Percentiles rank a stretch among this genome's conserved stretches.
Conservation (phyloP, 495 filamentous ascomycete species). For the Cercophora scortea region DNA sequence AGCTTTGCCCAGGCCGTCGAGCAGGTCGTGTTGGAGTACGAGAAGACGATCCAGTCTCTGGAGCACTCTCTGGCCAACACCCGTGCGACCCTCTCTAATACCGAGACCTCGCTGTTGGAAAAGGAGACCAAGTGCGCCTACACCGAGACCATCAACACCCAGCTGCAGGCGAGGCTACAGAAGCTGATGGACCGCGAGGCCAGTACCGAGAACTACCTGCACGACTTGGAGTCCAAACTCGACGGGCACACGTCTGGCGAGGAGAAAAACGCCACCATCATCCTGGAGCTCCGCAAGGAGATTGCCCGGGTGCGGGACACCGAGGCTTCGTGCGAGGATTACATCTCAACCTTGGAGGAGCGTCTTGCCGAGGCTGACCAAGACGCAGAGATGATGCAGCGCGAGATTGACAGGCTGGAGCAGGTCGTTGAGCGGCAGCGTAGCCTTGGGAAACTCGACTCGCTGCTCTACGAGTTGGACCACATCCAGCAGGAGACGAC, state of each 20-base stretch:
- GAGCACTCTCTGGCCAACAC: constrained; percentile 91
- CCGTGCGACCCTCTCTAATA: constrained; percentile 69
- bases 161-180: constrained; percentile 79
- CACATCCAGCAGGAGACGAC: constrained; percentile 61
- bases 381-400: constrained; percentile 92
- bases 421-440: constrained; percentile 93
- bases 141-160: constrained; percentile 81
- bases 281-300: constrained; percentile 85
- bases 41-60: constrained; percentile 93
- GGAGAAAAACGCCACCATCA: constrained; percentile 79
- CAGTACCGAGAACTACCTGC: constrained; percentile 84
- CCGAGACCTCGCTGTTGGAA: constrained; percentile 79
- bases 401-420: constrained; percentile 88
- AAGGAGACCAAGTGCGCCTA: constrained; percentile 91
- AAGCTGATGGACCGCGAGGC: constrained; percentile 85
- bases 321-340: constrained; percentile 83
- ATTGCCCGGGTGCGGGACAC: constrained; percentile 83
- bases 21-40: constrained; percentile 92
- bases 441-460: constrained; percentile 90
- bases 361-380: constrained; percentile 92
- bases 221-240: constrained; percentile 81
- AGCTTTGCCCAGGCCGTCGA: constrained; percentile 94
- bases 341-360: constrained; percentile 95
- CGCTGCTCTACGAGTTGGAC: constrained; percentile 83
- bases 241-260: constrained; percentile 86